A percentile compares a stretch with the other conserved stretches of the same genome.
These are phyloP conservation scores for Dothideomycetes sp. DNA, from an alignment of 2,329 filamentous ascomycete species.

Conservation along the genomic window DNA sequence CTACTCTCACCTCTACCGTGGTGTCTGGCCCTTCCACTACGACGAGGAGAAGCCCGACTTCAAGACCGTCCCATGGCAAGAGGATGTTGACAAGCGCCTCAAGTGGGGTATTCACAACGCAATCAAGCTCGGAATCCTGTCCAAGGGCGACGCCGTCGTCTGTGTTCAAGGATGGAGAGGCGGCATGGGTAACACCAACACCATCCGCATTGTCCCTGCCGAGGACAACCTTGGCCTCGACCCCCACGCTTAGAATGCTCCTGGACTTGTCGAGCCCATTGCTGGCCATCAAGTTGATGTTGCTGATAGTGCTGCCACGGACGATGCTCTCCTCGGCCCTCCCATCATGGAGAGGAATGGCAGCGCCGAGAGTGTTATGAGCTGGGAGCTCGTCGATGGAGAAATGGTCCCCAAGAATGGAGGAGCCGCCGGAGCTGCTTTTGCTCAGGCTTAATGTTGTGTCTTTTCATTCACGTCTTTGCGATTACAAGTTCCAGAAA, in stretches of 20 bases:
- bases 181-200: constrained; percentile 87
- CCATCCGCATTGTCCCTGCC: constrained; percentile 44
- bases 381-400: not conserved
- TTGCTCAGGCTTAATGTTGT: not conserved
- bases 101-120: constrained; percentile 92
- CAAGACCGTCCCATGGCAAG: constrained; percentile 86
- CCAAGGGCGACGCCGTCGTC: constrained; percentile 62
- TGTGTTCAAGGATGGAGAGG: constrained; percentile 88
- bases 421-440: not conserved
- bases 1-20: constrained; percentile 91
- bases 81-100: constrained; percentile 94
- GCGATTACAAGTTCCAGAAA: not conserved
- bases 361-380: not conserved
- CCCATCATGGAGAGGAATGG: not conserved
- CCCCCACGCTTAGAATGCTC: constrained; percentile 28
- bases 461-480: not conserved
- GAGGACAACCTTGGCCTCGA: constrained; percentile 39
- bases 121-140: constrained; percentile 67
- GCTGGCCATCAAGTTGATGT: too few species aligned
- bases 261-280: not conserved
- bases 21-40: constrained; percentile 96
- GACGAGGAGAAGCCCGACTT: constrained; percentile 92
- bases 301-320: too few species aligned
- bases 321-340: not conserved
- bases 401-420: not conserved